Conservation (phyloP, 1,139 yeast genomes). For the Suhomyces kunorum region DNA sequence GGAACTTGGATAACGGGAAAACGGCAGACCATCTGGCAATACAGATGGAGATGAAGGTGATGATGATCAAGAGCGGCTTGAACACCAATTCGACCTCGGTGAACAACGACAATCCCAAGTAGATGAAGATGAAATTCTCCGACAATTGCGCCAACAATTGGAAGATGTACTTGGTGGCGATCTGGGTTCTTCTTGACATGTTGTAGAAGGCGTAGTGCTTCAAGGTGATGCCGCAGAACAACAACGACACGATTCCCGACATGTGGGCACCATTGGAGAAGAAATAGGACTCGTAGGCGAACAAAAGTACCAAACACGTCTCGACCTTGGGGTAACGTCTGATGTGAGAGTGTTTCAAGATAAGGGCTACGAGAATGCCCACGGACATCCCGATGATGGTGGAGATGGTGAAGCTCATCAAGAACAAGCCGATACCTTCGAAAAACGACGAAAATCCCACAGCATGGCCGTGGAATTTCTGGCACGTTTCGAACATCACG, state of each 20-base stretch:
- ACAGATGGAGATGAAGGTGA: slow-evolving; percentile 88
- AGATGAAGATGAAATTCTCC: slow-evolving; percentile 95
- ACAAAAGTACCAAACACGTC: slow-evolving; percentile 83
- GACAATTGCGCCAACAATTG: slow-evolving; percentile 92
- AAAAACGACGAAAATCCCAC: slow-evolving; percentile 77
- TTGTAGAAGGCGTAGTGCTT: slow-evolving; percentile 96
- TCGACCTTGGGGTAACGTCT: slow-evolving; percentile 95
- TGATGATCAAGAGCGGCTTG: slow-evolving; percentile 87
- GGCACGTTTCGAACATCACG: slow-evolving; percentile 99
- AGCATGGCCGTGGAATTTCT: slow-evolving; percentile 84
- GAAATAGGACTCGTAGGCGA: slow-evolving; percentile 95
- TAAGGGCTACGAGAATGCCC: slow-evolving; percentile 86
- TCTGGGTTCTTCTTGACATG: slow-evolving; percentile 96
- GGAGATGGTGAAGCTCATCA: slow-evolving; percentile 93
- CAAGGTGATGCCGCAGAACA: slow-evolving; percentile 94
- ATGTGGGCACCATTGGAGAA: slow-evolving; percentile 98
- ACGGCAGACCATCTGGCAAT: slow-evolving; percentile 97
- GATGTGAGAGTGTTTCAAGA: slow-evolving; percentile 88
- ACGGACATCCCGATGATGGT: slow-evolving; percentile 84
- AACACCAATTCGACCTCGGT: slow-evolving; percentile 95
- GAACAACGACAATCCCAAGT: slow-evolving; percentile 88
- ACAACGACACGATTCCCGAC: slow-evolving; percentile 95
- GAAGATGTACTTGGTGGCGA: slow-evolving; percentile 92
- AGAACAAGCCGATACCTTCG: slow-evolving; percentile 90
- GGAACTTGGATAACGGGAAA: slow-evolving; percentile 83